Percentiles rank a stretch among this genome's conserved stretches.
phyloP scores from a whole-genome alignment of 768 basidiomycete genomes.

The Candolleomyces eurysporus region DNA sequence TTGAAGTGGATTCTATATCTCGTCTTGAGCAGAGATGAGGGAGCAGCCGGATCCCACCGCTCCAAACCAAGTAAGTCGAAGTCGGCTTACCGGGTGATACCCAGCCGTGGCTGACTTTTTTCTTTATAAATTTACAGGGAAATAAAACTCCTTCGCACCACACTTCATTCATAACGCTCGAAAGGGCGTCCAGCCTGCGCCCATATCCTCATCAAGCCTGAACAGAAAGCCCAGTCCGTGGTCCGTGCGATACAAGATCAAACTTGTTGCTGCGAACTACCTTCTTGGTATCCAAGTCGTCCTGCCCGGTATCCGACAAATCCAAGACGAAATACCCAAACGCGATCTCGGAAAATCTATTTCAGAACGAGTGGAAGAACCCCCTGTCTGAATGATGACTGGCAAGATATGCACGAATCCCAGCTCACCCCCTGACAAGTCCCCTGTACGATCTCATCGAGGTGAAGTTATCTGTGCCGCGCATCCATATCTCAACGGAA shows the following conservation, averaged over 20 bases:
- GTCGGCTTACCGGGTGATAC: not conserved
- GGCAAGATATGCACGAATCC: conserved; percentile 82
- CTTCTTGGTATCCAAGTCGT: conserved; percentile 80
- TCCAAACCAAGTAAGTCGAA: conserved; percentile 58
- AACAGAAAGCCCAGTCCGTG: conserved; percentile 92
- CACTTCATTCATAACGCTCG: conserved; percentile 88
- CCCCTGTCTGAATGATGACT: conserved; percentile 52
- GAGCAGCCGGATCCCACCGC: conserved; percentile 71
- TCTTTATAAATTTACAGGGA: conserved; percentile 46
- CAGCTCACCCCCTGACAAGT: conserved; percentile 86
- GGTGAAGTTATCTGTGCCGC: conserved; percentile 80
- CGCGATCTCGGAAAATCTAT: conserved; percentile 40
- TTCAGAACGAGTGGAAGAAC: conserved; percentile 36
- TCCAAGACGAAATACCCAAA: conserved; percentile 41
- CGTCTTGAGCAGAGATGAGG: conserved; percentile 78
- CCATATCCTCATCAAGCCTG: conserved; percentile 97
- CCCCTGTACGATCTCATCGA: conserved; percentile 95
- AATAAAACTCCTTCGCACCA: conserved; percentile 84
- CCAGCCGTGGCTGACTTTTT: too few relatives aligned
- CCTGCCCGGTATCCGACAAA: conserved; percentile 55
- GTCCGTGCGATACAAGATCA: conserved; percentile 94
- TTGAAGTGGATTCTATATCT: conserved; percentile 66
- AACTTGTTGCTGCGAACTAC: conserved; percentile 93
- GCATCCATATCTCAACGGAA: conserved; percentile 49
- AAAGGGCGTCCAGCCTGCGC: conserved; percentile 94